phyloP scores from a whole-genome alignment of 192 early-diverging fungal genomes.

The Entomortierella parvispora region DNA sequence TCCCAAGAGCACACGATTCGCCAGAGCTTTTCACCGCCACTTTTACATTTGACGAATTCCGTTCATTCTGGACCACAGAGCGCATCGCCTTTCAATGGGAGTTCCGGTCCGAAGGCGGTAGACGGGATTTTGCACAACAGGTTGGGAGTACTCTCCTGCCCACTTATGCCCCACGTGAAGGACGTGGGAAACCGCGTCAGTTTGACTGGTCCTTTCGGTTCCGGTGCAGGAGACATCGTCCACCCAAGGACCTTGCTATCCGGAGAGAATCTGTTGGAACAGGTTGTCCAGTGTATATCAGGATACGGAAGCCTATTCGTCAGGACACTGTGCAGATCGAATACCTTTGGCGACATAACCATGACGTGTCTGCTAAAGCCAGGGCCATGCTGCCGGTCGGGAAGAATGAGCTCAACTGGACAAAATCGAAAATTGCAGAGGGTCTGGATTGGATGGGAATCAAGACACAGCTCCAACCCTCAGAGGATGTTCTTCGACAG shows the following conservation, averaged over 20 bases:
- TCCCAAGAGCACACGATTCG: neutral
- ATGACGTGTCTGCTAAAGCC: neutral
- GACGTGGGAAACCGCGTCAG: neutral
- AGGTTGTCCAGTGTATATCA: neutral
- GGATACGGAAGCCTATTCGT: neutral
- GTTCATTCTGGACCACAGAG: neutral
- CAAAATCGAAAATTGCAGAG: neutral
- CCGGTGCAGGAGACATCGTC: neutral
- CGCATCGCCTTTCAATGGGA: slow-evolving; percentile 1
- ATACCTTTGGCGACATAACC: slow-evolving; percentile 1
- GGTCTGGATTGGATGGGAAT: neutral
- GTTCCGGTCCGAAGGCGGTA: neutral
- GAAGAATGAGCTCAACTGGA: neutral
- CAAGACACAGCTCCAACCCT: neutral
- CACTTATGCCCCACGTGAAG: neutral
- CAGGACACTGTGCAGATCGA: neutral
- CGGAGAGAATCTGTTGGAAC: neutral
- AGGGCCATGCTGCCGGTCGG: neutral
- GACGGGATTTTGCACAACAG: neutral
- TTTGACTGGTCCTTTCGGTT: neutral
- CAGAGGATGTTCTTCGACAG: too few relatives aligned
- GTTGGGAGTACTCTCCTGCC: neutral
- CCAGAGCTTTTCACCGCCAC: neutral
- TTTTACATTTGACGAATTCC: neutral
- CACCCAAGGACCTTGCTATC: neutral